Percentiles rank a stretch among this genome's conserved stretches.
phyloP scores from a whole-genome alignment of 2,329 filamentous ascomycete genomes.

The Pseudohalonectria lignicola region DNA sequence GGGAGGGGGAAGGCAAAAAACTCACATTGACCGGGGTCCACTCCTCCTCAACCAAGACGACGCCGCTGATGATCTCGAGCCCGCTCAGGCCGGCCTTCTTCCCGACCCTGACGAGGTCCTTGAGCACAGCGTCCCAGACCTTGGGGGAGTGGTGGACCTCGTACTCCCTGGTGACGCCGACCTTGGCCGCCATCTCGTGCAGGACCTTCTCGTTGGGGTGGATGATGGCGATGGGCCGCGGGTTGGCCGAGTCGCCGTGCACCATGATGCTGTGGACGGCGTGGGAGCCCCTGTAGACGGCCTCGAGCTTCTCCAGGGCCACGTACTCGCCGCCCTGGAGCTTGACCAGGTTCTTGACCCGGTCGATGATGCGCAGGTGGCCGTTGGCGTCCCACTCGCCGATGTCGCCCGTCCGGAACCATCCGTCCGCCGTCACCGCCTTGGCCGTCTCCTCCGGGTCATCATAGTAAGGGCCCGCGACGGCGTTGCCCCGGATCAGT shows the following conservation, averaged over 20 bases:
- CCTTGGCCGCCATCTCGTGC: slow-evolving; percentile 39
- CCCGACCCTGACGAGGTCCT: slow-evolving; percentile 56
- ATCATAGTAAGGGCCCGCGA: slow-evolving; percentile 71
- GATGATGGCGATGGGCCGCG: slow-evolving; percentile 75
- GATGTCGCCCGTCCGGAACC: slow-evolving; percentile 97
- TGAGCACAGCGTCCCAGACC: slow-evolving; percentile 48
- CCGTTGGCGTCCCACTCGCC: slow-evolving; percentile 76
- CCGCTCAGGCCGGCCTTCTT: slow-evolving; percentile 54
- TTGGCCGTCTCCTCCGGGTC: slow-evolving; percentile 78
- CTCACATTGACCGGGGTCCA: slow-evolving; percentile 80
- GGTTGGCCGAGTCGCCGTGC: slow-evolving; percentile 64
- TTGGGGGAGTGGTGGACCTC: slow-evolving; percentile 53
- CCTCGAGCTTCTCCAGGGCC: slow-evolving; percentile 90
- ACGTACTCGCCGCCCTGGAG: slow-evolving; percentile 94
- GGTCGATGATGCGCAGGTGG: slow-evolving; percentile 80
- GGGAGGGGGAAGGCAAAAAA: slow-evolving; percentile 24
- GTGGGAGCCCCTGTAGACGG: slow-evolving; percentile 72
- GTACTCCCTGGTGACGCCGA: neutral
- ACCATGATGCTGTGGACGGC: slow-evolving; percentile 81
- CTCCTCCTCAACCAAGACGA: slow-evolving; percentile 73
- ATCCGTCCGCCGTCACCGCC: slow-evolving; percentile 70
- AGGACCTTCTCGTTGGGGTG: slow-evolving; percentile 55
- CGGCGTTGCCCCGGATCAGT: slow-evolving; percentile 68
- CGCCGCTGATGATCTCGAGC: slow-evolving; percentile 66
- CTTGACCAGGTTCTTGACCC: slow-evolving; percentile 98